Evolutionary conservation across 441 rosid genomes (phyloP).

Genomic region (Biscutella laevigata): DNA sequence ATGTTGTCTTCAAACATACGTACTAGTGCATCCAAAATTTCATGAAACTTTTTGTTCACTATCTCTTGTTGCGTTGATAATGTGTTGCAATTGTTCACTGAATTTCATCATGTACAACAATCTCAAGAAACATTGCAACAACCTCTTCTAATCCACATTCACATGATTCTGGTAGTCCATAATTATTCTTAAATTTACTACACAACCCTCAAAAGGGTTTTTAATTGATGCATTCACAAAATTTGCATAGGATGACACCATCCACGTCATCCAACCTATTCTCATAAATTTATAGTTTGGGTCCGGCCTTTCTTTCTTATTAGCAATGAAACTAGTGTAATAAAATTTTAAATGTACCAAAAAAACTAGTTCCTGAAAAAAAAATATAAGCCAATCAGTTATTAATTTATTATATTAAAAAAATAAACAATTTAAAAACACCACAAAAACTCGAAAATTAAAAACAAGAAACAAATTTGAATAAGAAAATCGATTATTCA

Average conservation of each 20-base stretch:
- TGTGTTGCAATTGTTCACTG: not conserved
- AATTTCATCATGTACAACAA: not conserved
- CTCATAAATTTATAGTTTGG: not conserved
- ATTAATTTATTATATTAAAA: too few species aligned
- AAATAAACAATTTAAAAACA: too few species aligned
- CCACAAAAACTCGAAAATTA: too few species aligned
- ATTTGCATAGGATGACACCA: not conserved
- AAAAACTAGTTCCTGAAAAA: not conserved
- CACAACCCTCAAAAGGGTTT: not conserved
- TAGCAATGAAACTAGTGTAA: not conserved
- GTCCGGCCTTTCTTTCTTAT: not conserved
- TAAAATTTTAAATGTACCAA: not conserved
- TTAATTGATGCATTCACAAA: not conserved
- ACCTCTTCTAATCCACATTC: not conserved
- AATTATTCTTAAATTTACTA: not conserved
- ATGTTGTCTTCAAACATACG: not conserved
- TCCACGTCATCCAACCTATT: not conserved
- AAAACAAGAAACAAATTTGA: too few species aligned
- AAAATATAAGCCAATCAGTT: too few species aligned
- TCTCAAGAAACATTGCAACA: not conserved
- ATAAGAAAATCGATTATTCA: too few species aligned
- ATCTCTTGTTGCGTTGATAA: not conserved
- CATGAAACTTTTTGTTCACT: not conserved
- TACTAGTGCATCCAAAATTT: constrained; percentile 1
- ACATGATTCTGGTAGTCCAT: not conserved